phyloP scores from a whole-genome alignment of 768 basidiomycete species.

The Solioccasus polychromus region DNA sequence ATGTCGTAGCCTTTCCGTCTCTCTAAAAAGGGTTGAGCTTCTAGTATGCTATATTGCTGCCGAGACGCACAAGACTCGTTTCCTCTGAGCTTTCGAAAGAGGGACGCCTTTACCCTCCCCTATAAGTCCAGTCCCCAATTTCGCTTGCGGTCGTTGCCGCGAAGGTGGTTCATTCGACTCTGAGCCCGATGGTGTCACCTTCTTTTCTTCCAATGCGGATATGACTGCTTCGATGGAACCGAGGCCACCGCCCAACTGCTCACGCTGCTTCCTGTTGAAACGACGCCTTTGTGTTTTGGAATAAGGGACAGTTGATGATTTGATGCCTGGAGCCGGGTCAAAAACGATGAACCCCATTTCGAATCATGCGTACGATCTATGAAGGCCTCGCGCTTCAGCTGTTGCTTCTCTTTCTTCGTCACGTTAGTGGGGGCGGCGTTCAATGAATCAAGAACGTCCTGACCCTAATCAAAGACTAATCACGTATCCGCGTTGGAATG shows the following conservation, averaged over 20 bases:
- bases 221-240: slow-evolving; percentile 54
- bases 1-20: slow-evolving; percentile 64
- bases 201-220: slow-evolving; percentile 45
- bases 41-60: background rate
- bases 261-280: slow-evolving; percentile 65
- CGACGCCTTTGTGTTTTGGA: slow-evolving; percentile 74
- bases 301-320: slow-evolving; percentile 48
- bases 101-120: slow-evolving; percentile 61
- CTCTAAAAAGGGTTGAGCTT: slow-evolving; percentile 36
- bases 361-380: slow-evolving; percentile 49
- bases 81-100: slow-evolving; percentile 62
- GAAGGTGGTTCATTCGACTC: slow-evolving; percentile 18
- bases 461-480: slow-evolving; percentile 32
- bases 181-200: slow-evolving; percentile 12
- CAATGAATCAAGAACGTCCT: slow-evolving; percentile 42
- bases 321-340: slow-evolving; percentile 40
- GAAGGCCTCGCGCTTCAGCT: slow-evolving; percentile 65
- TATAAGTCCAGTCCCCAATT: slow-evolving; percentile 50
- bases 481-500: background rate
- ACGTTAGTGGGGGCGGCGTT: slow-evolving; percentile 24
- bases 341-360: background rate
- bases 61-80: slow-evolving; percentile 60
- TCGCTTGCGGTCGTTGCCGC: slow-evolving; percentile 9
- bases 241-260: slow-evolving; percentile 52
- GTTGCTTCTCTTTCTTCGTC: slow-evolving; percentile 68